A percentile compares a stretch with the other conserved stretches of the same genome.
phyloP scores from a whole-genome alignment of 2,329 filamentous ascomycete genomes.

The Macrophomina pseudophaseolina region DNA sequence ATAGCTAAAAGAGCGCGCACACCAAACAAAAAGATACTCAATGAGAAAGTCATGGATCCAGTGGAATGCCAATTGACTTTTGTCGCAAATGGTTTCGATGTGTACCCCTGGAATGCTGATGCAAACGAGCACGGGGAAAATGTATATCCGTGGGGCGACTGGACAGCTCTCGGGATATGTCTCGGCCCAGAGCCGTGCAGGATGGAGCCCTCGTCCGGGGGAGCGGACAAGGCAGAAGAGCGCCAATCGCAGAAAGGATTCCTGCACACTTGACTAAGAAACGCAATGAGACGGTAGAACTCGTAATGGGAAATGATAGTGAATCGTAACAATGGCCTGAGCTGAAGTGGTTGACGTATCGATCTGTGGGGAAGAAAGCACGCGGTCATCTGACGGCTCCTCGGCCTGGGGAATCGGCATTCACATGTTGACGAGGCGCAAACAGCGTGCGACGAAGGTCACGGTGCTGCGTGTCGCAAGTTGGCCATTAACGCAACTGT shows the following conservation, averaged over 20 bases:
- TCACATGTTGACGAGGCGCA: background rate
- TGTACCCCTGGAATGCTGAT: background rate
- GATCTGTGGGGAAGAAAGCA: constrained; percentile 1
- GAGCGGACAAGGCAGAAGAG: background rate
- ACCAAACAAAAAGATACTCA: constrained; percentile 27
- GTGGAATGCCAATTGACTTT: constrained; percentile 23
- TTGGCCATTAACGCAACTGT: background rate
- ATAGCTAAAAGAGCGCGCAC: constrained; percentile 26
- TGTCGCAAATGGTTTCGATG: background rate
- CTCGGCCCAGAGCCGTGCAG: background rate
- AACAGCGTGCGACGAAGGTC: background rate
- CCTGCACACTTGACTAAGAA: background rate
- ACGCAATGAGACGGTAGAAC: background rate
- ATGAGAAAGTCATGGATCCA: constrained; percentile 26
- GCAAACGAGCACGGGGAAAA: constrained; percentile 1
- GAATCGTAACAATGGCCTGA: background rate
- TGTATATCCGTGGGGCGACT: background rate
- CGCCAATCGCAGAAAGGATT: background rate
- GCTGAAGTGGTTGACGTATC: background rate
- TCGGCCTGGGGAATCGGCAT: constrained; percentile 11
- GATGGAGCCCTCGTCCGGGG: background rate
- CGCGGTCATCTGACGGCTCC: constrained; percentile 7
- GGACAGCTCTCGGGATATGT: background rate
- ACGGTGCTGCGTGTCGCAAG: background rate
- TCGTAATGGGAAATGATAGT: background rate